Percentiles rank a stretch among this genome's conserved stretches.
Evolutionary conservation across 352 stramenopile genomes (phyloP).

Genomic region (Pythium sukuiense): DNA sequence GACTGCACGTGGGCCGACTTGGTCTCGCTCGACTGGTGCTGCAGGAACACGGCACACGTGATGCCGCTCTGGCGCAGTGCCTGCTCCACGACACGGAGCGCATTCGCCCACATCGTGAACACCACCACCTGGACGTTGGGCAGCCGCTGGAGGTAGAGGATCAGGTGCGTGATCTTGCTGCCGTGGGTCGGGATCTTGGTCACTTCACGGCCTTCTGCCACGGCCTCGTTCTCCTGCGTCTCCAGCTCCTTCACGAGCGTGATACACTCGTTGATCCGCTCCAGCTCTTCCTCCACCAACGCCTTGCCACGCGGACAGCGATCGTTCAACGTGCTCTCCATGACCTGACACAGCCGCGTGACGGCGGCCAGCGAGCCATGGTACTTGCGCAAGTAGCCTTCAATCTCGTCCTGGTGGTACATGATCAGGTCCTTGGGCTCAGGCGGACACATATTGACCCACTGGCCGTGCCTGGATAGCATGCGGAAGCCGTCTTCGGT

Average conservation of each 20-base stretch:
- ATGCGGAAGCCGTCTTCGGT: slow-evolving; percentile 64
- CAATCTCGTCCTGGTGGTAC: slow-evolving; percentile 60
- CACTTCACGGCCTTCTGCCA: background rate
- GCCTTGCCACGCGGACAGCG: slow-evolving; percentile 48
- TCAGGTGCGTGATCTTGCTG: slow-evolving; percentile 71
- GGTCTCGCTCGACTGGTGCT: slow-evolving; percentile 74
- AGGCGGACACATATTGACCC: slow-evolving; percentile 35
- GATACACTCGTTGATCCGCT: slow-evolving; percentile 52
- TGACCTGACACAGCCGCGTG: slow-evolving; percentile 44
- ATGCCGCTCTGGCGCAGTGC: slow-evolving; percentile 59
- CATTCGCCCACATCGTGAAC: slow-evolving; percentile 83
- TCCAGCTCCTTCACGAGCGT: slow-evolving; percentile 36
- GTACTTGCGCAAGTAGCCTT: slow-evolving; percentile 68
- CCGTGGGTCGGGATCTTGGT: slow-evolving; percentile 45
- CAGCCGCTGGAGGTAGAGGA: slow-evolving; percentile 61
- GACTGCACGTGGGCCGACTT: slow-evolving; percentile 70
- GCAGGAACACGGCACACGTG: slow-evolving; percentile 66
- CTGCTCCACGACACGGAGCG: slow-evolving; percentile 58
- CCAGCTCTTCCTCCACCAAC: slow-evolving; percentile 52
- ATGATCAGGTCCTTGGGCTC: slow-evolving; percentile 67
- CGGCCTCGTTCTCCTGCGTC: slow-evolving; percentile 26
- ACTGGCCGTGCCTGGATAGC: slow-evolving; percentile 56
- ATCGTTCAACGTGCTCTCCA: slow-evolving; percentile 63
- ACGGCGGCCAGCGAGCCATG: slow-evolving; percentile 41
- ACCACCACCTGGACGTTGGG: slow-evolving; percentile 70